Evolutionary conservation across 2,329 filamentous ascomycete species (phyloP), one percentile per base, ranked within the genome.

Genomic region (Didymella segeticola): DNA sequence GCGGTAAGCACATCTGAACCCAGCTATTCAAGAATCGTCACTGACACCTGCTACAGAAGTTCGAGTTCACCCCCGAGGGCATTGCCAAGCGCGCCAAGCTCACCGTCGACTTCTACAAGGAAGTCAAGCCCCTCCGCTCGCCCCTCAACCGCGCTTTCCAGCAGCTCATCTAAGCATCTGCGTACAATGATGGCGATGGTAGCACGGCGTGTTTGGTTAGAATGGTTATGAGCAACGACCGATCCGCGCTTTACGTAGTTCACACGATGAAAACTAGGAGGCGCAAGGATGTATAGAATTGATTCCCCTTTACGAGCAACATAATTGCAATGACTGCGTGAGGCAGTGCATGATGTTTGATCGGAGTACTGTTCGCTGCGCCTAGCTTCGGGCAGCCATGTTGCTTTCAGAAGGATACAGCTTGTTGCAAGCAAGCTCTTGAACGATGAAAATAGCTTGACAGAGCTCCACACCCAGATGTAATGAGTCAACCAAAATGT

Each of bases 61-160:
- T 99, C 81, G 95, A 98, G 80, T 98, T 99, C 84, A 99, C 93
- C 43, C 90, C 95, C 47, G 93, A 96, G 80, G 95, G 95, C 64
- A 90, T 99, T 76, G 83, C 90, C 81, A 97, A 98, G 89, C 92
- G 95, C 71, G 95, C 93, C 57, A 78, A 91, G 61, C 89, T 89
- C 67, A 99, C 95, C 62, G 82, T 98, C 72, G 87, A 98, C 76
- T 99, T 97, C 87, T 99, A 92, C 89, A 98, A 97, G 89, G 90
- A 89, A 65, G 86, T 90, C 76, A 93, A 93, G 81, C 84, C 80
- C 42, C 75, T 97, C 73, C 91, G 95, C 78, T 97, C 93, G 49
- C 93, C 95, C 64, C 78, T 99, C 80, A 96, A 98, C 87, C 90
- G 92, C 77, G 95, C 95, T 71, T 99, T 99, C 87, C 86, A 95